Percentiles rank a stretch among this genome's conserved stretches.
Conservation (phyloP, 345 rosid species). For the Lumnitzera littorea region DNA sequence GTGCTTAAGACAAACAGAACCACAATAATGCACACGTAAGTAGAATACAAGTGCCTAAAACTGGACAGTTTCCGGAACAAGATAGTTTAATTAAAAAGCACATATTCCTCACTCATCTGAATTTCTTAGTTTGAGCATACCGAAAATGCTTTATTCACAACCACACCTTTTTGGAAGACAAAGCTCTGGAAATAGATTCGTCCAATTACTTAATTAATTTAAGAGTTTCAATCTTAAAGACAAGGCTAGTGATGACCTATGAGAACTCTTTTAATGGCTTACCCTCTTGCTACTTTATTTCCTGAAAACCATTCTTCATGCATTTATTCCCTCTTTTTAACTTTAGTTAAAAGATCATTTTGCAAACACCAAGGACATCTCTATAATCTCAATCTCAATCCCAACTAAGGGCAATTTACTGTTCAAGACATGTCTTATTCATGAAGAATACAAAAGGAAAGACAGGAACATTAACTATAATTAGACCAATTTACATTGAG, state of each 20-base stretch:
- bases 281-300: slow-evolving; percentile 21
- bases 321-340: slow-evolving; percentile 46
- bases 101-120: too few relatives aligned
- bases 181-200: slow-evolving; percentile 38
- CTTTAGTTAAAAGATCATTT: slow-evolving; percentile 43
- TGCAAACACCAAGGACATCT: slow-evolving; percentile 26
- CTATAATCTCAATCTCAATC: background rate
- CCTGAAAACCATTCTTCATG: slow-evolving; percentile 26
- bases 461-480: background rate
- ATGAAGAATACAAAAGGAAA: slow-evolving; percentile 1
- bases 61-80: too few relatives aligned
- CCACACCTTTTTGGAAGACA: slow-evolving; percentile 12
- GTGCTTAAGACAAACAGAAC: too few relatives aligned
- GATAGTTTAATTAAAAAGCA: too few relatives aligned
- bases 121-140: too few relatives aligned
- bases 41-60: too few relatives aligned
- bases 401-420: background rate
- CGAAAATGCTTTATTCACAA: slow-evolving; percentile 5
- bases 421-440: slow-evolving; percentile 5
- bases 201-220: slow-evolving; percentile 32
- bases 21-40: too few relatives aligned
- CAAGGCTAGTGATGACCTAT: slow-evolving; percentile 18
- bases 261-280: slow-evolving; percentile 18
- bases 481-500: background rate
- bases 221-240: slow-evolving; percentile 13